Evolutionary conservation across 345 rosid species (phyloP), one percentile per base, ranked within the genome.

Genomic region (Gossypium raimondii): DNA sequence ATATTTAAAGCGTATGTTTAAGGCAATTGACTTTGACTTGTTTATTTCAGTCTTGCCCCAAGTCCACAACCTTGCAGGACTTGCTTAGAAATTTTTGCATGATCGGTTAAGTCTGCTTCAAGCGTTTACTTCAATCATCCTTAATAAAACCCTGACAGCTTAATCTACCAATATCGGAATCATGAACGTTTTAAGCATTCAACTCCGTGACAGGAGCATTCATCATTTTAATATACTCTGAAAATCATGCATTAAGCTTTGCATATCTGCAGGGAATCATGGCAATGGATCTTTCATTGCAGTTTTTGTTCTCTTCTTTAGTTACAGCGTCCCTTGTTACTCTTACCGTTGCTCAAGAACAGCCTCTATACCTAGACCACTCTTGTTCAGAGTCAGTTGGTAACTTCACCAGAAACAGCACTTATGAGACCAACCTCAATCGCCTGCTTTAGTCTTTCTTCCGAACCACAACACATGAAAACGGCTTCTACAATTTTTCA

Each of bases 401-500:
- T 50, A 43, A 43, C 67, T 83, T 75, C 67, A 72, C 52, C 66
- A 55, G 73, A 4, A 74, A 81, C 4, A 16, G 52, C 60, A 47
- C 77, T 10, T 81, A 66, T 61, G 48, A 71, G 7, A 20, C 58
- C 61, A 81, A 78, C 70, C 82, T 72, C 29, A 47, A 72, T 7
- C 7, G 0, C 48, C 4, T 76, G 12, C 70, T 78, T 8, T 76
- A 81, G 10, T 73, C 80, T 68, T 77, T 83, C 76, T 61, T 71
- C 63, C 77, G 77, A 10, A 66, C 66, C 25, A 66, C 72, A 63
- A 45, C 57, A 14, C 5, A 45, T 44, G 47, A 55, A 25, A 52
- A 58, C 3, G 86, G 84, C 0, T 78, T 73, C 48, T 81, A 76
- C 73, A 79, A 72, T 29, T 12, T 73, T n/a, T 68, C 84, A 1